phyloP scores from a whole-genome alignment of 2,329 filamentous ascomycete species.

The Neurospora sp. region DNA sequence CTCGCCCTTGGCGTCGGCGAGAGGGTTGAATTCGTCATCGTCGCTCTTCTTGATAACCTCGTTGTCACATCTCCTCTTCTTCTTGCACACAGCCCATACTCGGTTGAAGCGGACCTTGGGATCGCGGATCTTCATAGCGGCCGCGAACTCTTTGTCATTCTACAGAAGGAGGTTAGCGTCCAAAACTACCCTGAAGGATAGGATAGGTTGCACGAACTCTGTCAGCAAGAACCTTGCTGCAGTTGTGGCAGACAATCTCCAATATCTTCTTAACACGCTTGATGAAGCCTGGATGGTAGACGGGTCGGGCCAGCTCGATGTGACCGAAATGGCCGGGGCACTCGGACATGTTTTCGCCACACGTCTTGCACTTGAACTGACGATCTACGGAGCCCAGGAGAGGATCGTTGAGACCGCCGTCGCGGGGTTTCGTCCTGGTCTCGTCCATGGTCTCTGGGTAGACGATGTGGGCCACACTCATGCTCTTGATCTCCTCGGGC shows the following conservation, averaged over 20 bases:
- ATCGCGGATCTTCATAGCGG: constrained; percentile 76
- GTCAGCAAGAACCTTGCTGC: constrained; percentile 94
- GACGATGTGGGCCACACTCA: constrained; percentile 92
- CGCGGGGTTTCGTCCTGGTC: constrained; percentile 78
- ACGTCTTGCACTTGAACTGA: constrained; percentile 91
- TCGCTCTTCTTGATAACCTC: constrained; percentile 58
- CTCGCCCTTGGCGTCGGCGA: constrained; percentile 43
- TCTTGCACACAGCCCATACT: constrained; percentile 88
- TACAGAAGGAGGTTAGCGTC: constrained; percentile 55
- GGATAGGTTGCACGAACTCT: constrained; percentile 66
- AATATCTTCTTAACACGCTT: constrained; percentile 99
- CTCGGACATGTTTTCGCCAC: constrained; percentile 87
- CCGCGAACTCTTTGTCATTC: constrained; percentile 74
- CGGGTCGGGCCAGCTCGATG: constrained; percentile 92
- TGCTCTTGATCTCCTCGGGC: constrained; percentile 96
- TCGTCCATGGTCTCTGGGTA: constrained; percentile 99
- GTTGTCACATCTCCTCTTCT: constrained; percentile 74
- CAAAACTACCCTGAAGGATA: constrained; percentile 36
- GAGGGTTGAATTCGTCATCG: constrained; percentile 46
- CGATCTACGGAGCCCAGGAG: constrained; percentile 94
- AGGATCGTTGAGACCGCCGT: constrained; percentile 88
- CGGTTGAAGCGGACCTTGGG: constrained; percentile 89
- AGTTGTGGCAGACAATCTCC: constrained; percentile 98
- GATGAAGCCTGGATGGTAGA: constrained; percentile 92
- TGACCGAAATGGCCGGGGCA: constrained; percentile 98